Conservation (phyloP, 78 protist species). For the Mantamonas sphyraenae region DNA sequence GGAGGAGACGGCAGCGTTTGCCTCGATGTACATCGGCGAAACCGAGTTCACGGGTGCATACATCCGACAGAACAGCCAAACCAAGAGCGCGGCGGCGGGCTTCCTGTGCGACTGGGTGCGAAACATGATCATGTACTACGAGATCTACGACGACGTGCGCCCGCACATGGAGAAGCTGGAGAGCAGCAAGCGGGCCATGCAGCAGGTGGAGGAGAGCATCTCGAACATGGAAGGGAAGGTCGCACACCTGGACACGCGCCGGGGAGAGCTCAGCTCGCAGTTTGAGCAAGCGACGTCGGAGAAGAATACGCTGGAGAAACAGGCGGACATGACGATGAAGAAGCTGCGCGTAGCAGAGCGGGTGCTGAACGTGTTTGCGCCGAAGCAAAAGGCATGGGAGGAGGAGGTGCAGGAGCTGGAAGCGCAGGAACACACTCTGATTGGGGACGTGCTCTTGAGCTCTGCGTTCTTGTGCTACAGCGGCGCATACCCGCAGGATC, state of each 20-base stretch:
- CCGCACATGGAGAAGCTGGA: constrained; percentile 4
- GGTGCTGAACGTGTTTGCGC: constrained; percentile 27
- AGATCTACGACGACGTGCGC: background rate
- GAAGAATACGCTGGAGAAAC: constrained; percentile 36
- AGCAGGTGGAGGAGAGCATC: background rate
- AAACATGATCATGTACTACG: constrained; percentile 8
- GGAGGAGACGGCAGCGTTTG: background rate
- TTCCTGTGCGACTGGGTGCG: constrained; percentile 33
- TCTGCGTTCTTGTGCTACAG: constrained; percentile 66
- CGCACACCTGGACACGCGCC: constrained; percentile 36
- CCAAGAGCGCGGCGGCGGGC: constrained; percentile 57
- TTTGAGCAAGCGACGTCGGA: constrained; percentile 29
- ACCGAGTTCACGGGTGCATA: background rate
- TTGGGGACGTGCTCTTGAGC: constrained; percentile 67
- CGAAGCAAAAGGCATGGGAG: constrained; percentile 45
- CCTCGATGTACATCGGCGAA: background rate
- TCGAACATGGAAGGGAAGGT: constrained; percentile 20
- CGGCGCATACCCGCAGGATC: constrained; percentile 48
- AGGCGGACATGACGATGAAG: constrained; percentile 42
- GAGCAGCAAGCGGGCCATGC: background rate
- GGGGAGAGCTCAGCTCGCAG: constrained; percentile 20
- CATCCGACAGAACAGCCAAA: no score
- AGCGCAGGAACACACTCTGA: background rate
- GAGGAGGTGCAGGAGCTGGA: constrained; percentile 6
- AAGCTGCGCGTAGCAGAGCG: constrained; percentile 38